Evolutionary conservation across 2,329 filamentous ascomycete species (phyloP).

Genomic region (Calonectria pauciramosa): DNA sequence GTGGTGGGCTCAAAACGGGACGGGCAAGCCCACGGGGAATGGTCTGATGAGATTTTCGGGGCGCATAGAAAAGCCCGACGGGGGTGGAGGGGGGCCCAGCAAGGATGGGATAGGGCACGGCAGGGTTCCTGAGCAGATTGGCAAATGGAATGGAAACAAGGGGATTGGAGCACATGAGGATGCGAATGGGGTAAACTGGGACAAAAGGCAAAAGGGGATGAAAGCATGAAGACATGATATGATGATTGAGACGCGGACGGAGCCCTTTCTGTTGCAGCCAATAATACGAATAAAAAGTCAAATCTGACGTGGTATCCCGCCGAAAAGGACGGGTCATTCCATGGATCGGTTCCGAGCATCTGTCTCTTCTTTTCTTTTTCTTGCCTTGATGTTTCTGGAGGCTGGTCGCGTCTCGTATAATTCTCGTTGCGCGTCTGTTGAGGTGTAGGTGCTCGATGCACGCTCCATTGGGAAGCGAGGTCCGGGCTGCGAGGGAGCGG

Average conservation of each 20-base stretch:
- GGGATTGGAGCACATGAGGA: conserved; percentile 14
- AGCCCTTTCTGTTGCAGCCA: not conserved
- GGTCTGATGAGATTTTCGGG: conserved; percentile 42
- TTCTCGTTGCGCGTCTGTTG: not conserved
- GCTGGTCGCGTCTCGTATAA: not conserved
- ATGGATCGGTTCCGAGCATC: not conserved
- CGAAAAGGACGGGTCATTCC: not conserved
- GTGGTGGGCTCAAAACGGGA: conserved; percentile 15
- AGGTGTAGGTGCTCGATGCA: not conserved
- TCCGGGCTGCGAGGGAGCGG: conserved; percentile 11
- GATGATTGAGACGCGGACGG: conserved; percentile 1
- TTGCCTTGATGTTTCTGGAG: not conserved
- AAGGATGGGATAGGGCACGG: conserved; percentile 17
- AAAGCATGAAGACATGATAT: conserved; percentile 21
- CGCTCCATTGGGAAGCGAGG: conserved; percentile 8
- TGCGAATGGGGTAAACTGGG: conserved; percentile 14
- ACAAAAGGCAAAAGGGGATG: conserved; percentile 7
- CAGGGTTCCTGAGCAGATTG: conserved; percentile 19
- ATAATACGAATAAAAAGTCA: conserved; percentile 20
- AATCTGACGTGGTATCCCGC: conserved; percentile 14
- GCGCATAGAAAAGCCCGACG: conserved; percentile 31
- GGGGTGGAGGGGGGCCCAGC: conserved; percentile 23
- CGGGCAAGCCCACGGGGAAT: conserved; percentile 34
- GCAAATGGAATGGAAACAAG: conserved; percentile 15
- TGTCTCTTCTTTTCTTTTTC: not conserved